Evolutionary conservation across 495 filamentous ascomycete species (phyloP), one percentile per base, ranked within the genome.

Genomic region (Lophiostoma macrostomum): DNA sequence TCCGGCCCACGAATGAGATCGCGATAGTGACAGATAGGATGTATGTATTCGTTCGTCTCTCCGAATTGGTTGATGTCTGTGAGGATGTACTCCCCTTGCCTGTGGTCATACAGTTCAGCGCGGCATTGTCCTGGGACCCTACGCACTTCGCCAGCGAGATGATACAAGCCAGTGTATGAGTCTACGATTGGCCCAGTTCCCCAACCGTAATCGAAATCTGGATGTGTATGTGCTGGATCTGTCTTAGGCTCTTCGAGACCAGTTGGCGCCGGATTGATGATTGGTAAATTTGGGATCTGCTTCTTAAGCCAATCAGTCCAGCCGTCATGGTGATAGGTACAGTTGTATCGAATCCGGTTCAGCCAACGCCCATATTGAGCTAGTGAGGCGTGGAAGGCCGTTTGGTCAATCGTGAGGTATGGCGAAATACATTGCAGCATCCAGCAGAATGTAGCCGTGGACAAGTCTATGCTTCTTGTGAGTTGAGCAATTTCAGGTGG

Each of bases 401-500:
- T 29, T 6, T 16, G 25, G 38, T 62, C 59, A 24, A 62, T 53
- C 22, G 53, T 56, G 5, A 62, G 35, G 30, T 62, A 29, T 1
- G 53, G 53, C 0, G 45, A 34, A 30, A 62, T 57, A 42, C 59
- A 58, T 44, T 57, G 47, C 10, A 62, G 42, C 59, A 62, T 62
- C 59, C 59, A 62, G 37, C 35, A 14, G 29, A 57, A 49, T 6
- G 53, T 49, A 16, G 45, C 39, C 5, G 14, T 56, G 5, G 58
- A 34, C 13, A 61, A 19, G 8, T 39, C 58, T 61, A 22, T 5
- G 24, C 5, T 13, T 1, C 22, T 58, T 28, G 48, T 20, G 19
- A 23, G 5, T 43, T 23, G 34, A 22, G 1, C 29, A 2, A 42
- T 14, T 12, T 11, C 2, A 11, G 28, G 13, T 6, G 14, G 47